Base-by-base conservation (phyloP, 495 filamentous ascomycete species). In the Margaritispora aquatica region DNA sequence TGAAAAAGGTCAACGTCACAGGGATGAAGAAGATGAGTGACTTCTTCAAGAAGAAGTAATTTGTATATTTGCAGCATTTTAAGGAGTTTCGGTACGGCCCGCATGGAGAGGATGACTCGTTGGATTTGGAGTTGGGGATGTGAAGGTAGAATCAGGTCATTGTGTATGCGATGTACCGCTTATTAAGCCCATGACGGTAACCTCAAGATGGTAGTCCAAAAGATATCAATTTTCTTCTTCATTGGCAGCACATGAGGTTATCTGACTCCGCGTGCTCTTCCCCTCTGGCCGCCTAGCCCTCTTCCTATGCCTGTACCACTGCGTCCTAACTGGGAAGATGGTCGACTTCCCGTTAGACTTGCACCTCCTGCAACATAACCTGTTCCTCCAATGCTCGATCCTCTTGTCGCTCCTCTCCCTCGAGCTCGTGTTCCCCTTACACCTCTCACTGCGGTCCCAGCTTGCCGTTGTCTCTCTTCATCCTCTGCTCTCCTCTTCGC, bases 21-120 rank as follows among this genome's bases (percentile, higher is more conserved):
- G 95, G 94, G 24, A 99, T 99, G 94, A 90, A 88, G 79, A 97
- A 96, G 78, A 82, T 98, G 84, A 96, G 90, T 63, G 82, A 86
- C 60, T 98, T 97, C 70, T 98, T 98, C 70, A 81, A 79, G 36
- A 96, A 92, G 75, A 85, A 83, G 29, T 60, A 23, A 52, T 17
- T 3, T 44, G 10, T 44, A n/a, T 44, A 10, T 10, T 15, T n/a
- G 8, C n/a, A n/a, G 7, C 38, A 44, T 44, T 44, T 8, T 44
- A 9, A 15, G 38, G 38, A 8, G 38, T 44, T 44, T 44, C 3
- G 38, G 7, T 26, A 8, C 13, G 26, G 17, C 50, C 24, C 13
- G 50, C 27, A 3, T 52, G 24, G 24, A 52, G 27, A 13, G 1
- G 8, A 29, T 2, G 50, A 17, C 15, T 26, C 19, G 22, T 47